phyloP scores from a whole-genome alignment of 2,329 filamentous ascomycete genomes.

The Chrysoporthe deuterocubensis region DNA sequence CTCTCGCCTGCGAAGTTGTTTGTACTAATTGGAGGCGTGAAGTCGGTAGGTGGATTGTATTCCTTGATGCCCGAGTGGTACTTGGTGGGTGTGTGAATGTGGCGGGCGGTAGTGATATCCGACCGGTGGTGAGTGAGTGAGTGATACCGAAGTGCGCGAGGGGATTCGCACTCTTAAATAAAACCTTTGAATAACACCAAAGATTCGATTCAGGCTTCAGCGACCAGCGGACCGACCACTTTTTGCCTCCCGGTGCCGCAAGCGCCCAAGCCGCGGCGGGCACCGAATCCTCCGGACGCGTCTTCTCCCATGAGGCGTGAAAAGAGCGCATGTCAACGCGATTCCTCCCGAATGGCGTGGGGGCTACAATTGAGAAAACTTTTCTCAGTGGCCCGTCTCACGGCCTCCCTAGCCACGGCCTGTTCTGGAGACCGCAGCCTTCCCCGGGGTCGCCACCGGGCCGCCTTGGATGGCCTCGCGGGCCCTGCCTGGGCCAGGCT shows the following conservation, averaged over 20 bases:
- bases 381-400: background rate
- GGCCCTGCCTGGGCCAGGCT: slow-evolving; percentile 3
- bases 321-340: background rate
- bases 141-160: background rate
- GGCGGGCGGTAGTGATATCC: background rate
- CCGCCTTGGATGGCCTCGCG: background rate
- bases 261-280: background rate
- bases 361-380: background rate
- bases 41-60: background rate
- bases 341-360: background rate
- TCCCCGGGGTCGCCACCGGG: background rate
- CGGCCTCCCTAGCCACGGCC: background rate
- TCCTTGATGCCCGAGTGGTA: background rate
- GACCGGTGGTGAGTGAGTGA: background rate
- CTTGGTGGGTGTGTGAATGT: background rate
- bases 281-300: slow-evolving; percentile 2
- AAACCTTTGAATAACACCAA: background rate
- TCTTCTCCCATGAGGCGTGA: too few species aligned
- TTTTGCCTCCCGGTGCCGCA: background rate
- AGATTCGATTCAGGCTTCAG: background rate
- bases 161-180: slow-evolving; percentile 1
- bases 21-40: background rate
- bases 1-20: background rate
- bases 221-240: too few species aligned
- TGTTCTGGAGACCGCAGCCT: background rate